A percentile compares a stretch with the other conserved stretches of the same genome.
Evolutionary conservation across 1,284 basidiomycete genomes (phyloP).

Genomic region (Melampsora larici-populina): DNA sequence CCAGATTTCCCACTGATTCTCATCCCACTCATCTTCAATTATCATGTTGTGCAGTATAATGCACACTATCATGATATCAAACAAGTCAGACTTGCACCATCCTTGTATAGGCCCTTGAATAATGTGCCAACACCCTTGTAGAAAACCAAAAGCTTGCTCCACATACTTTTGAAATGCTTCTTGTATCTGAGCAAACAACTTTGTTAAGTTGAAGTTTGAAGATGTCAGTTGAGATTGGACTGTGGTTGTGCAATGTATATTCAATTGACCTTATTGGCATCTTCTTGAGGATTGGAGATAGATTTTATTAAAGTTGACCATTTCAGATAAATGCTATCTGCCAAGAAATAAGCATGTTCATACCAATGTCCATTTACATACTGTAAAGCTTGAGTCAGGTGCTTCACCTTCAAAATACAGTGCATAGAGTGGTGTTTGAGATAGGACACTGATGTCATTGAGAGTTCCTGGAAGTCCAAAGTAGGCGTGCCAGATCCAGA

Average conservation of each 20-base stretch:
- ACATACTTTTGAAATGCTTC: conserved; percentile 4
- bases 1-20: background rate
- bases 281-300: no score
- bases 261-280: no score
- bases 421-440: background rate
- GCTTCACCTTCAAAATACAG: background rate
- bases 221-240: no score
- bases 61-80: conserved; percentile 4
- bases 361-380: no score
- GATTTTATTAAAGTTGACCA: no score
- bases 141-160: background rate
- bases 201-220: background rate
- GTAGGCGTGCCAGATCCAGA: conserved; percentile 25
- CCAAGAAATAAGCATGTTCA: no score
- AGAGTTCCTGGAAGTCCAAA: conserved; percentile 31
- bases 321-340: no score
- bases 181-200: background rate
- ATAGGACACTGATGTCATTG: conserved; percentile 16
- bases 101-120: background rate
- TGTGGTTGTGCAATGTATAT: no score
- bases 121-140: conserved; percentile 7
- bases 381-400: no score
- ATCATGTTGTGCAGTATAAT: conserved; percentile 31
- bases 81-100: conserved; percentile 4
- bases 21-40: background rate